A percentile compares a stretch with the other conserved stretches of the same genome.
phyloP scores from a whole-genome alignment of 345 rosid species.

The Eucalyptus polyanthemos region DNA sequence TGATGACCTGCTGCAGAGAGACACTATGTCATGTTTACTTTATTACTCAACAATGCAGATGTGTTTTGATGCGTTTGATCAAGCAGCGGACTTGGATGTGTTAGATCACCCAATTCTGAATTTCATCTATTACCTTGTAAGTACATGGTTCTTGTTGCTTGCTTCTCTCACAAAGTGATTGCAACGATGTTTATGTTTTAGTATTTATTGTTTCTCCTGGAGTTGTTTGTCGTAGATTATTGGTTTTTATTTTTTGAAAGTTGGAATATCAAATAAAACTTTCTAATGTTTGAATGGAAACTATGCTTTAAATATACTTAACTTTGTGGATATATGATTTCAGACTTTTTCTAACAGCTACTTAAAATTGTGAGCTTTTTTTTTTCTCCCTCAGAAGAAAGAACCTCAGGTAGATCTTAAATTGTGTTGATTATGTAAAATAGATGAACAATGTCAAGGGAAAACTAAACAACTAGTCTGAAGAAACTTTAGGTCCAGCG shows the following conservation, averaged over 20 bases:
- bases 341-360: neutral
- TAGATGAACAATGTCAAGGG: neutral
- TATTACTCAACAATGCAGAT: slow-evolving; percentile 23
- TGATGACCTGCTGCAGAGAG: neutral
- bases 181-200: neutral
- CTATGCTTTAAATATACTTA: neutral
- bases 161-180: neutral
- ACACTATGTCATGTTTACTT: neutral
- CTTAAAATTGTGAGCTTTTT: neutral
- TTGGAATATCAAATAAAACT: neutral
- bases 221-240: neutral
- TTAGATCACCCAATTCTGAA: slow-evolving; percentile 78
- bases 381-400: neutral
- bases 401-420: neutral
- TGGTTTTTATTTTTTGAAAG: neutral
- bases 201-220: neutral
- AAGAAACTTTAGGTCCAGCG: neutral
- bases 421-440: neutral
- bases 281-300: neutral
- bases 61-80: slow-evolving; percentile 78
- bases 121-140: slow-evolving; percentile 76
- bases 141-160: neutral
- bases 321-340: neutral
- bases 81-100: slow-evolving; percentile 73
- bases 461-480: neutral